These are phyloP conservation scores for Mucor indicus DNA, from an alignment of 371 early-diverging fungal species.

Conservation along the genomic window DNA sequence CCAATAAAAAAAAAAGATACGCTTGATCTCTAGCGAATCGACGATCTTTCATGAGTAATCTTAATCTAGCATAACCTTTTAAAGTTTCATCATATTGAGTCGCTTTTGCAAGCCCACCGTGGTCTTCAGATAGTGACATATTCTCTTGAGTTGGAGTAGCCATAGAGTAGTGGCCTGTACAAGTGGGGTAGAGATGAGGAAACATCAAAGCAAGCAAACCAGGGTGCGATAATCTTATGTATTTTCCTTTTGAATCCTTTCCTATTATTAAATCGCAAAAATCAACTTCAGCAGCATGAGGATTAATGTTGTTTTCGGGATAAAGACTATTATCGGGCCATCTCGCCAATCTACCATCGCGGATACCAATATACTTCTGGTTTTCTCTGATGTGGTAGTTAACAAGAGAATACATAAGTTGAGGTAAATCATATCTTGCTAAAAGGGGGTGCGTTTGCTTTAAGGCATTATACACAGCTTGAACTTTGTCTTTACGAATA, in stretches of 20 bases:
- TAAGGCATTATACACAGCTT: not conserved
- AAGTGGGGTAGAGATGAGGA: not conserved
- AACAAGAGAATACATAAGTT: constrained; percentile 1
- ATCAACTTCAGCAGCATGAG: too few species aligned
- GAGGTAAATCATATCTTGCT: not conserved
- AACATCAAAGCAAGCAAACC: not conserved
- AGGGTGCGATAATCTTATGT: too few species aligned
- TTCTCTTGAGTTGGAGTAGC: not conserved
- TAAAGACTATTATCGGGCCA: too few species aligned
- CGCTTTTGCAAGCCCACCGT: not conserved
- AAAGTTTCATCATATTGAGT: not conserved
- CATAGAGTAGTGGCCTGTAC: constrained; percentile 6
- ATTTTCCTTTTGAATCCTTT: too few species aligned
- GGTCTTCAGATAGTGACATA: not conserved
- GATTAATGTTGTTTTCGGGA: too few species aligned
- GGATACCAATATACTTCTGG: not conserved
- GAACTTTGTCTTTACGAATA: not conserved
- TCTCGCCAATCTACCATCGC: too few species aligned
- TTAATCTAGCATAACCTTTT: not conserved
- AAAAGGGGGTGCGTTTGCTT: not conserved
- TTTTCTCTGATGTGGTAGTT: constrained; percentile 6
- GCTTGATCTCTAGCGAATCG: constrained; percentile 4
- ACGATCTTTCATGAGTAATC: not conserved
- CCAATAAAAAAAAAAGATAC: constrained; percentile 1
- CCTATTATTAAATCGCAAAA: too few species aligned